These are phyloP conservation scores for Pseudogymnoascus sp. DNA, from an alignment of 2,329 filamentous ascomycete genomes.

Conservation along the genomic window DNA sequence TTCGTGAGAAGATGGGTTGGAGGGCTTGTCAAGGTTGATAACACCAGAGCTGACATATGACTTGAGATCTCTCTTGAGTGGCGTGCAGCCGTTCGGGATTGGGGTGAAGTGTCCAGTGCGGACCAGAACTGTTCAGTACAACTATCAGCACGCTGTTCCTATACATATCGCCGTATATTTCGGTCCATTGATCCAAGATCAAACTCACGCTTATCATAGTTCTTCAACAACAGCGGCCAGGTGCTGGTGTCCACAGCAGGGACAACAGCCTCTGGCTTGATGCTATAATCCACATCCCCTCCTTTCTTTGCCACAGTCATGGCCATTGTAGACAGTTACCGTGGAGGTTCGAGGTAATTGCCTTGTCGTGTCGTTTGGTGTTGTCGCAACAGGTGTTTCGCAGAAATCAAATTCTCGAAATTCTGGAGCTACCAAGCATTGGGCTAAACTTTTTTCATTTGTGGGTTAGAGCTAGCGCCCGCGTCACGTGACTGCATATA, in stretches of 20 bases:
- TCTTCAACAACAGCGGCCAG: constrained; percentile 92
- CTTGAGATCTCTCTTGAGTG: constrained; percentile 89
- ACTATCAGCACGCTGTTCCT: constrained; percentile 16
- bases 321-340: constrained; percentile 28
- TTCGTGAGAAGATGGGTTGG: constrained; percentile 96
- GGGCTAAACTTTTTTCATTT: constrained; percentile 12
- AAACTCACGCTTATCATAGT: constrained; percentile 80
- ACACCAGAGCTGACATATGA: constrained; percentile 95
- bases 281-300: constrained; percentile 67
- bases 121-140: constrained; percentile 60
- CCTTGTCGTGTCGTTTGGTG: constrained; percentile 10
- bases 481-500: background rate
- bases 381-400: constrained; percentile 7
- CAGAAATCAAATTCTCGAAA: constrained; percentile 10
- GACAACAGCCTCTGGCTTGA: constrained; percentile 82
- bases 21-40: constrained; percentile 96
- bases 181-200: constrained; percentile 7
- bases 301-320: constrained; percentile 44
- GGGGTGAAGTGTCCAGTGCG: constrained; percentile 95
- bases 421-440: constrained; percentile 8
- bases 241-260: constrained; percentile 76
- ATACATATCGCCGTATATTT: background rate
- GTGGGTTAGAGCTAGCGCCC: constrained; percentile 9
- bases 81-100: constrained; percentile 86
- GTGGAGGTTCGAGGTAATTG: constrained; percentile 11